Evolutionary conservation across 345 rosid species (phyloP).

Genomic region (Murraya koenigii): DNA sequence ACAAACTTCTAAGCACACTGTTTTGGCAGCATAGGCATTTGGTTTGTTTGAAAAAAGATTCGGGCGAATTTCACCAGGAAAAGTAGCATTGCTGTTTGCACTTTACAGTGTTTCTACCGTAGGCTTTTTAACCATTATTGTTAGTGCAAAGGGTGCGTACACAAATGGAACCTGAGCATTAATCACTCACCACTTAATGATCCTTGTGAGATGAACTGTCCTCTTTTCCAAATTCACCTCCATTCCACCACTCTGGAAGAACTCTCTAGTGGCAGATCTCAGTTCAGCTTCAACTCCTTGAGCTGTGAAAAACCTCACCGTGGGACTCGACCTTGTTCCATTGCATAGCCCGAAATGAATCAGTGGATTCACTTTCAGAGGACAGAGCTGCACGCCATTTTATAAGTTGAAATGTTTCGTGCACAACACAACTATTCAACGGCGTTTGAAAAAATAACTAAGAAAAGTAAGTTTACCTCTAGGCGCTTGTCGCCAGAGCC

Average conservation of each 20-base stretch:
- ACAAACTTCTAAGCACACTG: no score
- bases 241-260: slow-evolving; percentile 62
- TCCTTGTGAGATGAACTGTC: slow-evolving; percentile 54
- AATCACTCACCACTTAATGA: slow-evolving; percentile 71
- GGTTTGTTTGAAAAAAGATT: no score
- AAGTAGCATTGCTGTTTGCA: no score
- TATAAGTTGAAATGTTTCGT: not conserved
- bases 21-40: no score
- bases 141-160: no score
- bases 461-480: slow-evolving; percentile 42
- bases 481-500: slow-evolving; percentile 45
- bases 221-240: slow-evolving; percentile 61
- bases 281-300: slow-evolving; percentile 68
- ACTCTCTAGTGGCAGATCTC: slow-evolving; percentile 64
- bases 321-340: slow-evolving; percentile 81
- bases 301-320: slow-evolving; percentile 68
- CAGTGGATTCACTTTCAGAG: slow-evolving; percentile 60
- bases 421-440: not conserved
- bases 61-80: no score
- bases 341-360: slow-evolving; percentile 84
- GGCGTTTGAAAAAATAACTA: not conserved
- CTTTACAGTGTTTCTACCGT: no score
- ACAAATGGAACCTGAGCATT: not conserved
- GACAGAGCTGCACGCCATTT: slow-evolving; percentile 41
- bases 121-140: no score